phyloP scores from a whole-genome alignment of 139 green algal genomes.

The Protoeuglena noctilucae region DNA sequence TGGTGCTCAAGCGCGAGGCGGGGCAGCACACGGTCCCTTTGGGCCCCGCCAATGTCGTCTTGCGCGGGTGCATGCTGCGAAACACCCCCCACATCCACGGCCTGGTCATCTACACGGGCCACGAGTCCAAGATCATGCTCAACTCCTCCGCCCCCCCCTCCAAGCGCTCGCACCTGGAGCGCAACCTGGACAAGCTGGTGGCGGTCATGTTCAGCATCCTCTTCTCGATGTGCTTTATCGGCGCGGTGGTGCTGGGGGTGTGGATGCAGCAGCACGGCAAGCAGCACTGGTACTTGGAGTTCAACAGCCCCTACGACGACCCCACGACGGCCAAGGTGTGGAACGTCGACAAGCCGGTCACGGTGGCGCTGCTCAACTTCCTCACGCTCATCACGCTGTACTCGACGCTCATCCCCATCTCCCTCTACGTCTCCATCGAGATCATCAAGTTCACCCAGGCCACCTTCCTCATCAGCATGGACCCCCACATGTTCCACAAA shows the following conservation, averaged over 20 bases:
- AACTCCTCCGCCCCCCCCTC: conserved; percentile 44
- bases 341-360: conserved; percentile 3
- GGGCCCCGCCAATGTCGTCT: conserved; percentile 13
- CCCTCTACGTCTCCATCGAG: conserved; percentile 12
- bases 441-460: conserved; percentile 8
- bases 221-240: conserved; percentile 41
- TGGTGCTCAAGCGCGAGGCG: conserved; percentile 15
- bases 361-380: conserved; percentile 31
- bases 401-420: conserved; percentile 13
- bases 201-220: conserved; percentile 54
- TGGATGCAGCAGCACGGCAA: conserved; percentile 19
- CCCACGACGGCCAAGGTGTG: too few species aligned
- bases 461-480: conserved; percentile 19
- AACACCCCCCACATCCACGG: conserved; percentile 21
- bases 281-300: conserved; percentile 35
- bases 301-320: conserved; percentile 2
- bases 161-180: conserved; percentile 51
- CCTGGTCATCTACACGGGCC: conserved; percentile 37
- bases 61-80: conserved; percentile 24
- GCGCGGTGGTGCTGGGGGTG: conserved; percentile 23
- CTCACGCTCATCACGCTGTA: conserved; percentile 63
- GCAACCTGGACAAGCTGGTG: conserved; percentile 49
- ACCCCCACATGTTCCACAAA: conserved; percentile 20
- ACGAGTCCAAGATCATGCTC: conserved; percentile 54
- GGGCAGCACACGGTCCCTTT: background rate